Percentiles rank a stretch among this genome's conserved stretches.
Conservation (phyloP, 179 eudicot genomes). For the Vitellaria paradoxa region DNA sequence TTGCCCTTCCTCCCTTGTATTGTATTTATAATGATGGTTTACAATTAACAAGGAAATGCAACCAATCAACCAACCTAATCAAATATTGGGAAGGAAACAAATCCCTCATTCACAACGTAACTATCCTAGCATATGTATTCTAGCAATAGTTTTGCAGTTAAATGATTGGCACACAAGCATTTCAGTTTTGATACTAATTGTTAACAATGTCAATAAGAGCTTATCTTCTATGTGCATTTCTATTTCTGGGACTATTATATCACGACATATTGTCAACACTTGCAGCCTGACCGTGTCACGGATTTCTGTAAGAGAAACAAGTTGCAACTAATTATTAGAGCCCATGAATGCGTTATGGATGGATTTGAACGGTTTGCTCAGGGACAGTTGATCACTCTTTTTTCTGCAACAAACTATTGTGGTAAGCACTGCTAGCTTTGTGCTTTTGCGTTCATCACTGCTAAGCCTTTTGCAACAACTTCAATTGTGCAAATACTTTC, state of each 20-base stretch:
- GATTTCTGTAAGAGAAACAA: constrained; percentile 93
- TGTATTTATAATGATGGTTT: too few species aligned
- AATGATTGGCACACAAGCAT: background rate
- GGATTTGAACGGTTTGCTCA: constrained; percentile 98
- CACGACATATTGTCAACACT: background rate
- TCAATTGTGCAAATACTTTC: constrained; percentile 20
- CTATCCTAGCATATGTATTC: too few species aligned
- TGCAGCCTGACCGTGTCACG: constrained; percentile 92
- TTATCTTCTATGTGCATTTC: constrained; percentile 13
- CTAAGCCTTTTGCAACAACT: constrained; percentile 2
- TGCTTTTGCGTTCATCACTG: background rate
- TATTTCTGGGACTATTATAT: constrained; percentile 4
- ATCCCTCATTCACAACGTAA: too few species aligned
- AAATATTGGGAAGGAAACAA: too few species aligned
- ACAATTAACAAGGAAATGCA: too few species aligned
- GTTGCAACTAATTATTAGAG: constrained; percentile 88
- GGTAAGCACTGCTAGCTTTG: constrained; percentile 34
- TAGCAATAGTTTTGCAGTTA: background rate
- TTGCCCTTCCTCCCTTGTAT: too few species aligned
- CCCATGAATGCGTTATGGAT: constrained; percentile 98
- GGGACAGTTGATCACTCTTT: constrained; percentile 92
- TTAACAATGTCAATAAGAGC: background rate
- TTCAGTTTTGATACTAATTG: too few species aligned
- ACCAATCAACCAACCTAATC: too few species aligned
- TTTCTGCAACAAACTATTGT: constrained; percentile 98